phyloP scores from a whole-genome alignment of 179 eudicot species.

The Spinacia oleracea region DNA sequence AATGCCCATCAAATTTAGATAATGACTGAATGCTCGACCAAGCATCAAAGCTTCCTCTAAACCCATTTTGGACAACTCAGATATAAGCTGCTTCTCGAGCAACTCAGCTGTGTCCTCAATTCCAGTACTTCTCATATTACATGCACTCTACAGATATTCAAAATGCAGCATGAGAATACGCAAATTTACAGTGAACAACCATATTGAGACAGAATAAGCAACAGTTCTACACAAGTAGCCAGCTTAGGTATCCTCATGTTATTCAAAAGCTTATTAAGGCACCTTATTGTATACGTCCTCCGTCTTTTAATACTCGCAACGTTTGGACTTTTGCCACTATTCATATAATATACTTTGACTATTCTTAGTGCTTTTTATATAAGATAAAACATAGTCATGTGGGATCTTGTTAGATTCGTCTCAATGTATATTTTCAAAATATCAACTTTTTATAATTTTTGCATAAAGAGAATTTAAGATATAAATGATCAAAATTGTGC shows the following conservation, averaged over 20 bases:
- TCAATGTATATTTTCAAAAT: too few species aligned
- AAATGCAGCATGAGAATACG: slow-evolving; percentile 9
- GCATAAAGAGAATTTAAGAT: too few species aligned
- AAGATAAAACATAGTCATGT: too few species aligned
- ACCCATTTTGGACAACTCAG: slow-evolving; percentile 74
- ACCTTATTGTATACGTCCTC: not conserved
- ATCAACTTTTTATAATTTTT: too few species aligned
- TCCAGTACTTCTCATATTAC: slow-evolving; percentile 70
- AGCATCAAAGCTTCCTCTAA: slow-evolving; percentile 67
- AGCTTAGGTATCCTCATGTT: not conserved
- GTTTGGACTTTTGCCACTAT: too few species aligned
- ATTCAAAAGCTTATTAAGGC: not conserved
- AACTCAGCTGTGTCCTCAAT: slow-evolving; percentile 75
- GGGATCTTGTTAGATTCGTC: too few species aligned
- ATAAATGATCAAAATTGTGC: too few species aligned
- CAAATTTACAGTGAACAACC: not conserved
- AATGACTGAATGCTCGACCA: slow-evolving; percentile 80
- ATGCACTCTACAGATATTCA: slow-evolving; percentile 62
- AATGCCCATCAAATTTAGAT: slow-evolving; percentile 75
- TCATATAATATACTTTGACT: too few species aligned
- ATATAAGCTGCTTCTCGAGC: slow-evolving; percentile 75
- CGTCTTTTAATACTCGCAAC: too few species aligned
- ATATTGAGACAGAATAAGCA: not conserved
- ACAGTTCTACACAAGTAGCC: not conserved
- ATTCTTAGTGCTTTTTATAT: too few species aligned